phyloP scores from a whole-genome alignment of 73 alveolate species.

The Tetrahymena elliotti region DNA sequence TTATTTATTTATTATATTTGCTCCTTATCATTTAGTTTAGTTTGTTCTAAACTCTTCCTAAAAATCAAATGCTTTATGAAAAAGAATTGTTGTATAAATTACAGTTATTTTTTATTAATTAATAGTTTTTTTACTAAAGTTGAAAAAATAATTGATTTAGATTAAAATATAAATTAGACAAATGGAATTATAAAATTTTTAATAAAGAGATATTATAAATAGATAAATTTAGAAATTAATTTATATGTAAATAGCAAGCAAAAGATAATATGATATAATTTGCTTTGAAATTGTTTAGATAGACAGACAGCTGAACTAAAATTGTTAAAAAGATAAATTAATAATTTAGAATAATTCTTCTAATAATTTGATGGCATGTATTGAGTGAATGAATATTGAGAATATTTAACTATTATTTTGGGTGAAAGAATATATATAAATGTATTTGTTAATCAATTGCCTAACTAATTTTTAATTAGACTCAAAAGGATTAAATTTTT shows the following conservation, averaged over 20 bases:
- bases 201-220: no score
- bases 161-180: background rate
- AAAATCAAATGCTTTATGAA: no score
- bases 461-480: background rate
- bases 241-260: background rate
- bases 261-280: background rate
- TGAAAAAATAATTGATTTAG: no score
- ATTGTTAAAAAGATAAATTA: background rate
- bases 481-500: background rate
- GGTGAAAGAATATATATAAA: background rate
- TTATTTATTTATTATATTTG: no score
- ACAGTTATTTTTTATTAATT: no score
- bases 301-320: background rate
- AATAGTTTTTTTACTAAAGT: no score
- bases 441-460: background rate
- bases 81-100: no score
- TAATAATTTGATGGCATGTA: background rate
- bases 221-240: background rate
- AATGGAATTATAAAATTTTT: no score
- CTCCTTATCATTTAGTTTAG: no score
- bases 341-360: background rate
- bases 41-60: no score
- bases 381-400: background rate
- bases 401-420: background rate
- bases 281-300: background rate